Percentiles rank a stretch among this genome's conserved stretches.
Evolutionary conservation across 208 protist genomes (phyloP).

Genomic region (Crithidia bombi): DNA sequence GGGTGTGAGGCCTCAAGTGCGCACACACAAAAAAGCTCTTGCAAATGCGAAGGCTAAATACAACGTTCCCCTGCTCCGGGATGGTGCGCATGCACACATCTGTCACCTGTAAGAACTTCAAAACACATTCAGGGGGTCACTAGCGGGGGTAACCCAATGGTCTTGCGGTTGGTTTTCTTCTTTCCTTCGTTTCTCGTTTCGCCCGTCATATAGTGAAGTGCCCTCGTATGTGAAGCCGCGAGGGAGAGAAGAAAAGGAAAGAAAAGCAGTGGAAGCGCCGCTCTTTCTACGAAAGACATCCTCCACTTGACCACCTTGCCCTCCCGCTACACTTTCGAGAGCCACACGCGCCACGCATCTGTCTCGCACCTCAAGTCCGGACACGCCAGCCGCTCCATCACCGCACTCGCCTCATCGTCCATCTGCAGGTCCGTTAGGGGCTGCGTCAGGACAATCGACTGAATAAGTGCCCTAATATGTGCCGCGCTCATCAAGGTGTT

Average conservation of each 20-base stretch:
- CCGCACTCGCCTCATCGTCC: constrained; percentile 52
- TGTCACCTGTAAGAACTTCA: too few species aligned
- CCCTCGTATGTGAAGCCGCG: neutral
- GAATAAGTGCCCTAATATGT: constrained; percentile 60
- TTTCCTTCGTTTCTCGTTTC: too few species aligned
- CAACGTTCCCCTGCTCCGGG: too few species aligned
- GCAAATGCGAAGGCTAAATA: too few species aligned
- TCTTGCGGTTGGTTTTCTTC: too few species aligned
- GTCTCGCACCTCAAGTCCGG: constrained; percentile 70
- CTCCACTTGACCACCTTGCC: too few species aligned
- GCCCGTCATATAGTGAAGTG: neutral
- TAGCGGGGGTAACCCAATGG: too few species aligned
- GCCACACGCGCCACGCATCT: constrained; percentile 70
- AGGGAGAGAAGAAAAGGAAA: neutral
- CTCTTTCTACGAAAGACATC: neutral
- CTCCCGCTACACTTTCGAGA: constrained; percentile 71
- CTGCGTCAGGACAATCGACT: constrained; percentile 43
- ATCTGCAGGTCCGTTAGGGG: constrained; percentile 60
- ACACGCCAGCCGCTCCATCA: constrained; percentile 50
- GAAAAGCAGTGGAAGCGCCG: too few species aligned
- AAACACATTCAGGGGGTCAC: too few species aligned
- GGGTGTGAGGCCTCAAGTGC: too few species aligned
- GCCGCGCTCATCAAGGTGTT: constrained; percentile 40
- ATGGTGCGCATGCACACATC: too few species aligned
- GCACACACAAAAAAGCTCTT: too few species aligned